phyloP scores from a whole-genome alignment of 164 flowering plant species.

The Tetracentron sinense region DNA sequence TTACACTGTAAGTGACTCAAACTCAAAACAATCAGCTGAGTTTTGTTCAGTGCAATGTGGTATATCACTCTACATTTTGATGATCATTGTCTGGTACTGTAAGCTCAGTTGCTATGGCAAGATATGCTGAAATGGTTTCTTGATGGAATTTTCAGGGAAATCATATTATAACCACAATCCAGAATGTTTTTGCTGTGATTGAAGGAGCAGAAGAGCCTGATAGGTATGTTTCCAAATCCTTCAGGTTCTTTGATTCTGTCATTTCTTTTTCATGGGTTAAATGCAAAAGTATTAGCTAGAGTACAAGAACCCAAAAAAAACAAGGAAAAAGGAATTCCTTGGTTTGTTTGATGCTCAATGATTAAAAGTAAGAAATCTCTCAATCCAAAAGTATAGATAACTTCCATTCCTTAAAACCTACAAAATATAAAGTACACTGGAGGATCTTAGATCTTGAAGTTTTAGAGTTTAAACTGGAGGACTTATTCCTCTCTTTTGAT shows the following conservation, averaged over 20 bases:
- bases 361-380: not conserved
- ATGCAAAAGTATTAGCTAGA: too few relatives aligned
- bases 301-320: too few relatives aligned
- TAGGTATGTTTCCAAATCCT: slow-evolving; percentile 31
- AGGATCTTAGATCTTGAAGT: not conserved
- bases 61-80: not conserved
- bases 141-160: slow-evolving; percentile 42
- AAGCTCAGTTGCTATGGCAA: not conserved
- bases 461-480: not conserved
- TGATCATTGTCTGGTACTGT: not conserved
- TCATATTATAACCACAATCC: slow-evolving; percentile 42
- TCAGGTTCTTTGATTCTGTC: not conserved
- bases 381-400: too few relatives aligned
- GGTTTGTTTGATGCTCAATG: not conserved
- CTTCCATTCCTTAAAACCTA: not conserved
- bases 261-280: not conserved
- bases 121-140: not conserved
- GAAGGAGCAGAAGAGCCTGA: slow-evolving; percentile 79
- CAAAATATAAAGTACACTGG: not conserved
- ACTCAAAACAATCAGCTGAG: not conserved
- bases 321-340: too few relatives aligned
- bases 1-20: slow-evolving; percentile 39
- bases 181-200: slow-evolving; percentile 67
- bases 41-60: not conserved
- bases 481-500: too few relatives aligned